Evolutionary conservation across 176 grass and related monocot genomes (phyloP), one percentile per base, ranked within the genome.

Genomic region (Coix lacrymajobi): DNA sequence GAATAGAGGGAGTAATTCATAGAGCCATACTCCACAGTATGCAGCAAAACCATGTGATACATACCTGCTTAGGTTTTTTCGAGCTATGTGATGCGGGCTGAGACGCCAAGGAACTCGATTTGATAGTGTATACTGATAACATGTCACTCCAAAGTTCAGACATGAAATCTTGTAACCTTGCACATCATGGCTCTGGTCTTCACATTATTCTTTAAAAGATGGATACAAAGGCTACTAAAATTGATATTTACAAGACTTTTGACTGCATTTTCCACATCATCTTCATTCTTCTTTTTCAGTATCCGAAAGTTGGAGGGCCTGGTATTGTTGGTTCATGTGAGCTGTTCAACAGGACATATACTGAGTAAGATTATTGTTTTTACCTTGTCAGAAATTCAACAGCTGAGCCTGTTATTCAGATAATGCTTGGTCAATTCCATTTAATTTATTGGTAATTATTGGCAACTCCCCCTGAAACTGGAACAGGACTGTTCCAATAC

Each of bases 281-380:
- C 77, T 81, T 45, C 17, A 4, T 78, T 81, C 58, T 65, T 71
- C 25, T 48, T 64, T 90, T 91, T 79, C 87, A 95, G 96, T 78
- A 85, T 31, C 92, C 92, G 48, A 98, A 89, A 88, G 73, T 95
- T 86, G 92, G 92, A 89, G 91, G 96, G 72, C 87, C 85, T 88
- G 96, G 96, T 88, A 89, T 98, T 62, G 77, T 90, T 81, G 96
- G 96, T 67, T 84, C 58, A 0, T 93, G 64, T 73, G 69, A 90
- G 33, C 60, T 80, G 34, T 81, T 82, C 62, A 87, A 79, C 66
- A 84, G 79, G 40, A 58, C 77, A 86, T 92, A 85, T 95, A 78
- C 69, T 1, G 96, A 98, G 96, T 98, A 91, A 95, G 96, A 87
- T 76, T 79, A 15, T 85, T 13, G 6, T 75, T 89, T 29, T 40